Base-by-base conservation (phyloP, 768 basidiomycete species). In the Tricholoma saponaceum region DNA sequence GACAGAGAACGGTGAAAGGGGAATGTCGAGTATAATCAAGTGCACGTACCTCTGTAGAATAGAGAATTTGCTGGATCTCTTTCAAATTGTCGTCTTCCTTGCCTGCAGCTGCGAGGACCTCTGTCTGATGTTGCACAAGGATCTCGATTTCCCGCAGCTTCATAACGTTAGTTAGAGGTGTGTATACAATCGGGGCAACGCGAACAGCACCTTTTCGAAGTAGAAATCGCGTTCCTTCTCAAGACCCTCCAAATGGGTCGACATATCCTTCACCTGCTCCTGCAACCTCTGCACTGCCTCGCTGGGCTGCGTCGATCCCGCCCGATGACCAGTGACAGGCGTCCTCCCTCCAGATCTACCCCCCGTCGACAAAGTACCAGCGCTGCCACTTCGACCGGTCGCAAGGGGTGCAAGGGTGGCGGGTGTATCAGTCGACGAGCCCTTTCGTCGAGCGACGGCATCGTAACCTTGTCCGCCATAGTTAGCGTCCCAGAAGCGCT, bases 181-280 rank as follows among this genome's bases (percentile, higher is more conserved):
- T 37, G 28, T 33, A 18, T 37, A 22, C 9, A 46, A 35, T 3
- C 47, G 47, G 37, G 23, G 23, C n/a, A 55, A 35, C 9, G 28
- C 1, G 13, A 30, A 26, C 65, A 80, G 49, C 63, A 96, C 95
- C 84, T 98, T 99, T 67, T 90, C 87, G 72, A 98, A 99, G 74
- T 99, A 99, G 72, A 99, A 98, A 71, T 98, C 95, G 47, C 95
- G 78, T 74, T 99, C 97, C 78, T 95, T 98, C 79, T 98, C 95
- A 37, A 98, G 76, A 1, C 92, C 91, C 68, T 95, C 94, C 62
- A 97, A 76, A 67, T 92, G 89, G 0, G 77, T 70, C 33, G 84
- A 83, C 77, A 97, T 79, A 60, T 98, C 97, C 60, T 83, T 81
- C 55, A 97, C 76, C 71, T 98, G 92, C 0, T 76, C 73, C 60